Base-by-base conservation (phyloP, 2,329 filamentous ascomycete genomes). In the Ophiostoma fasciatum region DNA sequence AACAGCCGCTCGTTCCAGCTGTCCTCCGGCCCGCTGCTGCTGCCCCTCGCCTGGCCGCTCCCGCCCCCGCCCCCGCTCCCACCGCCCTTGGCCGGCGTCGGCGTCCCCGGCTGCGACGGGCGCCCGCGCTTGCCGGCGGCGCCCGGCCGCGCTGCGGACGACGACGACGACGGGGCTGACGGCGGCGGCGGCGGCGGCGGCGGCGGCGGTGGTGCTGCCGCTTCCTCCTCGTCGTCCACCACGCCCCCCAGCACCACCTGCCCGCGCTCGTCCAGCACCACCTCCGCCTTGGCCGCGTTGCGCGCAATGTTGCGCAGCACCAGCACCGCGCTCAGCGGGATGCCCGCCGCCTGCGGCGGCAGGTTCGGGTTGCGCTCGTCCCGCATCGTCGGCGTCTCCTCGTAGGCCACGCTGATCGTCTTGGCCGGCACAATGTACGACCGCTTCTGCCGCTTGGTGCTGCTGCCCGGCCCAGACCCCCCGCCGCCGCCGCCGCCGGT, bases 241-340 rank as follows among this genome's bases (percentile, higher is more conserved):
- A 31, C n/a, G n/a, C n/a, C n/a, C n/a, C n/a, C 18, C 19, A 32
- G 15, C 26, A 65, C 30, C n/a, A 33, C 29, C 26, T 40, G 38
- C 12, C 38, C 34, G 26, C 34, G 34, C 27, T 36, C 42, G n/a
- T 28, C 39, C 12, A 39, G 28, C 7, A 28, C 14, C 15, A 65
- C 62, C 35, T 71, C 66, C 8, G 70, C 75, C 61, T 75, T 76
- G 48, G 66, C 58, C 14, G 74, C 61, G 47, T 78, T 81, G 44
- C 66, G 68, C 11, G 82, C 82, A 42, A 90, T 72, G 51, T 90
- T 90, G 21, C 82, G 71, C 31, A 90, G 64, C 25, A 90, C 79
- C 20, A 88, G 63, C 12, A 80, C 76, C 3, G 80, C 78, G 37
- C 78, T 82, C 7, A 88, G 64, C n/a, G 82, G 80, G 25, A 88